These are phyloP conservation scores for Phoenix roebelenii DNA, from an alignment of 176 grass and related monocot species.

Conservation along the genomic window DNA sequence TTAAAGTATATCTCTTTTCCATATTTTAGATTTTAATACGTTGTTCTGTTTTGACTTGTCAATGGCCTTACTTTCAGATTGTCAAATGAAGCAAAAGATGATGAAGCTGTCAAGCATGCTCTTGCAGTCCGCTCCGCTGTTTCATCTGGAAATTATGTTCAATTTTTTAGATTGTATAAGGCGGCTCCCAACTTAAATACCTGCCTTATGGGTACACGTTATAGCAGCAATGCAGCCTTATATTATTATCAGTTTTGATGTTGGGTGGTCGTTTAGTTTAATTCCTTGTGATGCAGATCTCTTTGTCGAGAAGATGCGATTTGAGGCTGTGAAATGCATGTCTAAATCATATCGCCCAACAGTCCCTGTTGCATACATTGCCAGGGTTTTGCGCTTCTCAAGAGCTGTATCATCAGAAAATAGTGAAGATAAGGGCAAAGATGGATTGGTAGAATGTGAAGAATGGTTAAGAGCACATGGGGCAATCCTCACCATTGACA, in stretches of 20 bases:
- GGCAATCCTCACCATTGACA: constrained; percentile 43
- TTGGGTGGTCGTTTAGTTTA: background rate
- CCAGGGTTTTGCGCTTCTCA: constrained; percentile 64
- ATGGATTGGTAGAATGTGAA: constrained; percentile 59
- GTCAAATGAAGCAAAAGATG: constrained; percentile 61
- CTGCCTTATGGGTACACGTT: constrained; percentile 80
- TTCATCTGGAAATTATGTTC: constrained; percentile 84
- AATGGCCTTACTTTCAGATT: constrained; percentile 49
- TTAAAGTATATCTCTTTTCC: no score
- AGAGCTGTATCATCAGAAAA: constrained; percentile 26
- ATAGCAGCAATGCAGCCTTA: background rate
- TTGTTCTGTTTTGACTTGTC: background rate
- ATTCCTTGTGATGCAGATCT: constrained; percentile 49
- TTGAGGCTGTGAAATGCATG: constrained; percentile 86
- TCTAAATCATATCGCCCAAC: constrained; percentile 68
- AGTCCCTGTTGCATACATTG: constrained; percentile 56
- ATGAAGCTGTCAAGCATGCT: constrained; percentile 85
- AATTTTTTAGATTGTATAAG: constrained; percentile 91
- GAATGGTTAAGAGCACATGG: constrained; percentile 93
- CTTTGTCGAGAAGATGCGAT: constrained; percentile 73
- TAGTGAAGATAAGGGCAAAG: constrained; percentile 21
- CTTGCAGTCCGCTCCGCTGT: constrained; percentile 74
- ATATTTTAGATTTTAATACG: background rate
- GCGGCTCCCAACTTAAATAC: constrained; percentile 74
- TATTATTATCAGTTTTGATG: no score